These are phyloP conservation scores for Colletotrichum cuscutae DNA, from an alignment of 2,329 filamentous ascomycete genomes.

Conservation along the genomic window DNA sequence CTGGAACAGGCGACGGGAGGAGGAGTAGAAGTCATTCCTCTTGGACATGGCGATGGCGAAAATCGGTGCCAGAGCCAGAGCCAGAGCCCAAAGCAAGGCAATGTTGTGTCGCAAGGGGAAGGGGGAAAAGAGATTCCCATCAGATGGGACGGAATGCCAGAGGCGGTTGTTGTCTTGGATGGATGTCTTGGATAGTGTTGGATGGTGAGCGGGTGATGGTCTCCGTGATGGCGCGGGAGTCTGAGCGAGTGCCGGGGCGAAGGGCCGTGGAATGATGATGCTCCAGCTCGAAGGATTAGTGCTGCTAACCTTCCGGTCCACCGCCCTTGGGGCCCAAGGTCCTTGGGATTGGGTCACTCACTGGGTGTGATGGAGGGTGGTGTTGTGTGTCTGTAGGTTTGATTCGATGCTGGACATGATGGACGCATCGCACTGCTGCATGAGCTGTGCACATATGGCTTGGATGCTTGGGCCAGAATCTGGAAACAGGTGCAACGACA, in stretches of 20 bases:
- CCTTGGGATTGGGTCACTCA: too few species aligned
- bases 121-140: slow-evolving; percentile 2
- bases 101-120: slow-evolving; percentile 2
- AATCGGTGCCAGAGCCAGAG: neutral
- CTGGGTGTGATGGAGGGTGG: neutral
- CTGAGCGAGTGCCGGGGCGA: slow-evolving; percentile 13
- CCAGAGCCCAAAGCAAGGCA: neutral
- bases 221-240: slow-evolving; percentile 21
- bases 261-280: slow-evolving; percentile 8
- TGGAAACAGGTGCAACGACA: neutral
- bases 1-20: neutral
- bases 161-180: slow-evolving; percentile 24
- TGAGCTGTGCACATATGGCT: neutral
- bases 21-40: neutral
- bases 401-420: neutral
- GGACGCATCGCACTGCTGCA: neutral
- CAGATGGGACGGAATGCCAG: slow-evolving; percentile 15
- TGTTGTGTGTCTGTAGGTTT: neutral
- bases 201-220: neutral
- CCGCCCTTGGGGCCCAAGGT: too few species aligned
- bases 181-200: neutral
- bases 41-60: neutral
- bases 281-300: neutral
- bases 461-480: neutral
- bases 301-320: too few species aligned